Percentiles rank a stretch among this genome's conserved stretches.
Evolutionary conservation across 305 asterid genomes (phyloP).

Genomic region (Fraxinus velutina): DNA sequence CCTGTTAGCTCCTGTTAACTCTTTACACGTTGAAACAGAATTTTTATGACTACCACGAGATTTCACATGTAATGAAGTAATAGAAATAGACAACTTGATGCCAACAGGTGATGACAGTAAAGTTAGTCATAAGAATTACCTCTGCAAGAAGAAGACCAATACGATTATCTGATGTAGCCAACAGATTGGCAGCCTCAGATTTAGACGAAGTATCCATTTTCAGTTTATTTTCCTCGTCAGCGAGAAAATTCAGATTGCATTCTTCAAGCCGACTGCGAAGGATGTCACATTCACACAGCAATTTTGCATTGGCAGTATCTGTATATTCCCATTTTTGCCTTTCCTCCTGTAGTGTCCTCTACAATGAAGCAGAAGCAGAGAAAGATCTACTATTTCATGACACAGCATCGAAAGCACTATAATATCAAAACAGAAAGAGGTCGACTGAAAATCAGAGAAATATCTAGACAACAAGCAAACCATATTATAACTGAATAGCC

Average conservation of each 20-base stretch:
- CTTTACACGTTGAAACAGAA: background rate
- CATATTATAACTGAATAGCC: background rate
- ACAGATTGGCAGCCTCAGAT: conserved; percentile 43
- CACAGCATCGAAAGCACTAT: conserved; percentile 6
- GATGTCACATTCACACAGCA: conserved; percentile 52
- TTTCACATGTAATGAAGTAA: background rate
- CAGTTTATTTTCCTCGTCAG: conserved; percentile 45
- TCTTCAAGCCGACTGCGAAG: conserved; percentile 54
- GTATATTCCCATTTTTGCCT: conserved; percentile 37
- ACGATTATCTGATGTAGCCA: conserved; percentile 46
- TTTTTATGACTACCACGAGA: background rate
- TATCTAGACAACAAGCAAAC: background rate
- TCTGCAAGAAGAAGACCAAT: conserved; percentile 52
- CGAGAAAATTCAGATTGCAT: conserved; percentile 42
- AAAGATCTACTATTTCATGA: background rate
- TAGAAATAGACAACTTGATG: background rate
- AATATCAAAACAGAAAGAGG: conserved; percentile 4
- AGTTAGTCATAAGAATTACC: conserved; percentile 33
- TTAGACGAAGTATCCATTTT: conserved; percentile 38
- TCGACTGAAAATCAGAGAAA: background rate
- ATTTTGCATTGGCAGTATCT: conserved; percentile 43
- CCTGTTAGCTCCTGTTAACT: background rate
- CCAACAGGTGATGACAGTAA: background rate
- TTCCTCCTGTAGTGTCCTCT: conserved; percentile 51
- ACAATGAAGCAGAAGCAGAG: conserved; percentile 23